Evolutionary conservation across 306 rosid species (phyloP).

Genomic region (Vigna mungo): DNA sequence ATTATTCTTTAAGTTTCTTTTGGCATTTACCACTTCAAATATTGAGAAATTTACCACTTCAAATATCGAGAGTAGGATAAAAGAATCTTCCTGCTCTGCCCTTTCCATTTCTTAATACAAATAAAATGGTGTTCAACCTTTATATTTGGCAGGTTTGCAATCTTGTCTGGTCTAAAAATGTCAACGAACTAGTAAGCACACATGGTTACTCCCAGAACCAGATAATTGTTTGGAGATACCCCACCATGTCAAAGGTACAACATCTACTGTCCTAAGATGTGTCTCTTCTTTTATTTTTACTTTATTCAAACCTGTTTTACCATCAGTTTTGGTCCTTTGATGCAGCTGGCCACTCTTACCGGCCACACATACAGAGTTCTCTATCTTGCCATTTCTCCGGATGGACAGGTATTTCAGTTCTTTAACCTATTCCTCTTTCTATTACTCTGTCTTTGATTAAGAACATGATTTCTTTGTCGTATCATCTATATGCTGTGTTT

Average conservation of each 20-base stretch:
- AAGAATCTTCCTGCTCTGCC: background rate
- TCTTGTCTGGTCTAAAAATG: slow-evolving; percentile 99
- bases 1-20: slow-evolving; percentile 25
- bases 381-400: slow-evolving; percentile 97
- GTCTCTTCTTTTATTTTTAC: slow-evolving; percentile 28
- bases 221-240: slow-evolving; percentile 98
- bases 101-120: slow-evolving; percentile 15
- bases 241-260: slow-evolving; percentile 93
- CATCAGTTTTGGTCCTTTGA: slow-evolving; percentile 37
- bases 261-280: slow-evolving; percentile 14
- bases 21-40: slow-evolving; percentile 27
- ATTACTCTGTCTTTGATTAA: background rate
- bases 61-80: slow-evolving; percentile 19
- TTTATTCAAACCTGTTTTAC: slow-evolving; percentile 10
- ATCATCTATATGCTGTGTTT: slow-evolving; percentile 20
- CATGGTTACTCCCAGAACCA: slow-evolving; percentile 99
- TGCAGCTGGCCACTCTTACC: slow-evolving; percentile 91
- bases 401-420: slow-evolving; percentile 82
- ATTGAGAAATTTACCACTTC: slow-evolving; percentile 27
- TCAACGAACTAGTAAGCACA: slow-evolving; percentile 96
- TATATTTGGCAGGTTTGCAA: slow-evolving; percentile 82
- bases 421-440: slow-evolving; percentile 10
- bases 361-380: slow-evolving; percentile 97
- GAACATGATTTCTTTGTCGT: slow-evolving; percentile 11
- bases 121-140: slow-evolving; percentile 36